Percentiles rank a stretch among this genome's conserved stretches.
Conservation (phyloP, 2,329 filamentous ascomycete genomes). For the Ceratocystis colombiana region DNA sequence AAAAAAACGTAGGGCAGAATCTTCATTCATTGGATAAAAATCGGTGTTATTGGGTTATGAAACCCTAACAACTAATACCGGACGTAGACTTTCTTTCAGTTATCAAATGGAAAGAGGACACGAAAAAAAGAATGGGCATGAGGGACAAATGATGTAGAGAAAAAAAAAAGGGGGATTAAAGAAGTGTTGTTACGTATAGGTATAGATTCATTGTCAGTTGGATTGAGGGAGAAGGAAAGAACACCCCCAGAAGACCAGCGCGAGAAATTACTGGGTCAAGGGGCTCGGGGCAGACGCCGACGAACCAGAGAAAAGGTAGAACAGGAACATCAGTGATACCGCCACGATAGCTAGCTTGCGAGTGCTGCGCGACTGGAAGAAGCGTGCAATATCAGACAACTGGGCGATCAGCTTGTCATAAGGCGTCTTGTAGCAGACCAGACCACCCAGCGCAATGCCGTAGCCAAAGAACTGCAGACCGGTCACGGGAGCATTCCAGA, state of each 20-base stretch:
- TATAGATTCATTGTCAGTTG: background rate
- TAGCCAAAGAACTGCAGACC: slow-evolving; percentile 74
- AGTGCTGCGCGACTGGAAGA: slow-evolving; percentile 28
- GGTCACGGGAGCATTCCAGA: slow-evolving; percentile 68
- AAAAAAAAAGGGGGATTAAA: background rate
- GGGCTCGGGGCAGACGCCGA: background rate
- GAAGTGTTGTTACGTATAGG: background rate
- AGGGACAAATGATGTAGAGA: too few species aligned
- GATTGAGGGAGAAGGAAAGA: background rate
- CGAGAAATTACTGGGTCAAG: background rate
- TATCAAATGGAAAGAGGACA: too few species aligned
- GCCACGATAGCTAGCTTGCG: slow-evolving; percentile 19
- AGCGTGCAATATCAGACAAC: slow-evolving; percentile 52
- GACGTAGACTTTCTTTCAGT: too few species aligned
- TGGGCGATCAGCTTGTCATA: slow-evolving; percentile 67
- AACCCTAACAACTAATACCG: too few species aligned
- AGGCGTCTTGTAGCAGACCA: slow-evolving; percentile 70
- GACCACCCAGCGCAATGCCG: slow-evolving; percentile 65
- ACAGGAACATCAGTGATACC: slow-evolving; percentile 6
- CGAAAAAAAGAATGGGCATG: too few species aligned
- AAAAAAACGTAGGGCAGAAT: background rate
- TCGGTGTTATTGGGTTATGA: too few species aligned
- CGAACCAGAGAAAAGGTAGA: slow-evolving; percentile 21
- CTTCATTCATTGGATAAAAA: too few species aligned
- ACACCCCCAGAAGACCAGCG: background rate